Conservation (phyloP, 2,329 filamentous ascomycete species). For the Epichloe sibirici region DNA sequence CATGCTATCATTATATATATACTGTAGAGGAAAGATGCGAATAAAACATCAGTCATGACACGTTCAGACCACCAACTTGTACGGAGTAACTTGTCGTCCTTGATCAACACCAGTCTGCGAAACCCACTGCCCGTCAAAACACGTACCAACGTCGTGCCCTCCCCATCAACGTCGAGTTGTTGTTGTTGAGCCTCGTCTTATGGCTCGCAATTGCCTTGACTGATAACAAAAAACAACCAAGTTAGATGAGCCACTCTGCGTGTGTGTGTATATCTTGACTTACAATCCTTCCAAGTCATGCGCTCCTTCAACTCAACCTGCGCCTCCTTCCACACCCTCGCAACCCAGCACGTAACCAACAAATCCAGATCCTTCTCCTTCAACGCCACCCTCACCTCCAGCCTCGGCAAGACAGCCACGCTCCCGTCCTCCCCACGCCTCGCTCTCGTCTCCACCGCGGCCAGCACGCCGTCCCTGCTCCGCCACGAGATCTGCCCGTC, state of each 20-base stretch:
- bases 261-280: not conserved
- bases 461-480: slow-evolving; percentile 8
- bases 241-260: not conserved
- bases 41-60: no score
- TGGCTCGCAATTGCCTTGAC: not conserved
- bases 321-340: slow-evolving; percentile 16
- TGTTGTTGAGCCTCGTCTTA: not conserved
- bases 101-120: no score
- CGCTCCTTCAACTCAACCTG: slow-evolving; percentile 12
- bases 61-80: no score
- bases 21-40: no score
- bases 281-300: slow-evolving; percentile 15
- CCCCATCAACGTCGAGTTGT: not conserved
- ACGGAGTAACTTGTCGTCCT: no score
- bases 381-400: slow-evolving; percentile 11
- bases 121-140: not conserved
- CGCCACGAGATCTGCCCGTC: slow-evolving; percentile 15
- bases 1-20: no score
- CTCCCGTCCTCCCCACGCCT: slow-evolving; percentile 11
- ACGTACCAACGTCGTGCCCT: not conserved
- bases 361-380: slow-evolving; percentile 17
- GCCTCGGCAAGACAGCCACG: slow-evolving; percentile 9
- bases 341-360: slow-evolving; percentile 18
- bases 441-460: slow-evolving; percentile 15
- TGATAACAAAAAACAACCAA: not conserved